Conservation (phyloP, 495 filamentous ascomycete species). For the Lophiotrema nucula region DNA sequence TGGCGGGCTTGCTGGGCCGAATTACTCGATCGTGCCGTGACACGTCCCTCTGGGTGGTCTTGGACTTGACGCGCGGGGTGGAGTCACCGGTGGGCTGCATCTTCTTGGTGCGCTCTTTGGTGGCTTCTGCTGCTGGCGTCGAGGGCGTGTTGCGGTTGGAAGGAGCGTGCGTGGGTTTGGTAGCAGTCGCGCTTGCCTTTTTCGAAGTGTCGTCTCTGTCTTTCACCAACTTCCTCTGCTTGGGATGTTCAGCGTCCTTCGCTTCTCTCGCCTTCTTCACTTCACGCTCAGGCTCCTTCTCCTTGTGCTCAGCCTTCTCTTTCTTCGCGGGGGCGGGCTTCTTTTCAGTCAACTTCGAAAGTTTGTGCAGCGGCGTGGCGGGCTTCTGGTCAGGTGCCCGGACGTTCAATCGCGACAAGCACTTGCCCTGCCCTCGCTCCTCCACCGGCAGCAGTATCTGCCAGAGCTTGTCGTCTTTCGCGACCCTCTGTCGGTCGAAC, state of each 20-base stretch:
- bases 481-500: constrained; percentile 77
- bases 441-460: constrained; percentile 70
- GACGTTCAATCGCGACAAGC: constrained; percentile 72
- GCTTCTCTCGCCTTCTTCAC: constrained; percentile 21
- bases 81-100: constrained; percentile 3
- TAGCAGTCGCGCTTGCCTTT: constrained; percentile 27
- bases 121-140: not conserved
- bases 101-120: constrained; percentile 23
- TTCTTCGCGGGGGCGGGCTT: constrained; percentile 28
- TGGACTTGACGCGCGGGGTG: constrained; percentile 20
- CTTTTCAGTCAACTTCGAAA: constrained; percentile 36
- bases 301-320: constrained; percentile 49
- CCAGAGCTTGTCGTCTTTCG: constrained; percentile 71
- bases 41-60: not conserved
- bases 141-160: not conserved
- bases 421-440: constrained; percentile 77
- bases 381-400: constrained; percentile 44
- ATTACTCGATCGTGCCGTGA: not conserved
- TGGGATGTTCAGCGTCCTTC: constrained; percentile 18
- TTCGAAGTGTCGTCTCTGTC: constrained; percentile 22
- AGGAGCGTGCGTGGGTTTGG: not conserved
- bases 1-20: constrained; percentile 15
- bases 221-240: constrained; percentile 37
- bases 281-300: constrained; percentile 55
- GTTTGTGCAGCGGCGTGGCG: constrained; percentile 55